Base-by-base conservation (phyloP, 495 filamentous ascomycete genomes). In the Neurospora sublineolata region DNA sequence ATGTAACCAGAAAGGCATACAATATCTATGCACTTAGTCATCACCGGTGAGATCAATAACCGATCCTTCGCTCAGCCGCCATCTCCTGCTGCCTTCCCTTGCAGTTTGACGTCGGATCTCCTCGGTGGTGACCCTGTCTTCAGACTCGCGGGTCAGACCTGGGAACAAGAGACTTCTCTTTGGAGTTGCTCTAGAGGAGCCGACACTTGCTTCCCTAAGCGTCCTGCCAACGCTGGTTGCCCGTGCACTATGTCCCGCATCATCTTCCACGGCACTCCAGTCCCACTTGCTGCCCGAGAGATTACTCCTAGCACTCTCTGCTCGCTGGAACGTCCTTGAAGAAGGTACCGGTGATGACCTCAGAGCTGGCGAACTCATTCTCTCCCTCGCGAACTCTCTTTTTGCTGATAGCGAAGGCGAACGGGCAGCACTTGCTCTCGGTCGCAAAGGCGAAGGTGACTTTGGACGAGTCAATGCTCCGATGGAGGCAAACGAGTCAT, bases 41-140 rank as follows among this genome's bases (percentile, higher is more conserved):
- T 78, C 79, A 6, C 76, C 79, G 14, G 83, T 84, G 46, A 85
- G 70, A 69, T 85, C 83, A 30, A 85, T 72, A 71, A 80, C 73
- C 9, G 74, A 74, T 14, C 83, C 69, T 36, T 83, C 83, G 68
- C 82, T 83, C 52, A 64, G 40, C 33, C 81, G 76, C 79, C 79
- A 83, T 0, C 73, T 75, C 44, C 72, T 68, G 10, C 46, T 69
- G 23, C 58, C 69, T 18, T 36, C 30, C 8, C 69, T 74, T 27
- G 11, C 12, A 36, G 60, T n/a, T 18, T 18, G 58, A 41, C 20
- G 52, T 4, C 33, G 23, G 20, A 38, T 14, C 9, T 40, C 71
- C n/a, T 58, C n/a, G 16, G 3, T 37, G n/a, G 27, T 44, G 11
- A 58, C 27, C 14, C 67, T 11, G 9, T 20, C 7, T n/a, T 78